phyloP scores from a whole-genome alignment of 208 protist genomes.

The Tritrichomonas foetus region DNA sequence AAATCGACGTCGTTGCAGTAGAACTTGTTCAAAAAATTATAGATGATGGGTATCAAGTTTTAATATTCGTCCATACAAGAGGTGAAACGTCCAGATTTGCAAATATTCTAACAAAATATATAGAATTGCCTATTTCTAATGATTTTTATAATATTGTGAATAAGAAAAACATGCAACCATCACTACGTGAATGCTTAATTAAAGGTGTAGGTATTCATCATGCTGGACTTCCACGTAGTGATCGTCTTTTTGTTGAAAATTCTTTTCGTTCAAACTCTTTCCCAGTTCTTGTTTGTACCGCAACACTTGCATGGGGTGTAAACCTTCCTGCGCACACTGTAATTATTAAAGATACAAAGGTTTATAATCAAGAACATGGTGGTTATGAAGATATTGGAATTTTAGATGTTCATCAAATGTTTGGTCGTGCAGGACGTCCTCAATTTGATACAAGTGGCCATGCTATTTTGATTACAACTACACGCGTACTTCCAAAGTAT shows the following conservation, averaged over 20 bases:
- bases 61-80: conserved; percentile 98
- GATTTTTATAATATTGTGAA: conserved; percentile 63
- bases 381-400: conserved; percentile 83
- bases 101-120: conserved; percentile 60
- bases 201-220: conserved; percentile 98
- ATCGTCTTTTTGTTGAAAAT: conserved; percentile 88
- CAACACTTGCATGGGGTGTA: conserved; percentile 99
- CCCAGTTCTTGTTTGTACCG: conserved; percentile 89
- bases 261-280: conserved; percentile 88
- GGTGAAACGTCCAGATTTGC: conserved; percentile 95
- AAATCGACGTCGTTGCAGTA: conserved; percentile 95
- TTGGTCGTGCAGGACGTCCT: conserved; percentile 93
- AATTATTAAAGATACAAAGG: conserved; percentile 98
- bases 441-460: conserved; percentile 83
- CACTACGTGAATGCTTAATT: conserved; percentile 76
- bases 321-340: conserved; percentile 99
- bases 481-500: conserved; percentile 92
- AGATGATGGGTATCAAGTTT: conserved; percentile 69
- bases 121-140: neutral
- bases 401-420: conserved; percentile 99
- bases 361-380: conserved; percentile 92
- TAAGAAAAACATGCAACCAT: conserved; percentile 60
- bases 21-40: conserved; percentile 73
- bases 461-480: conserved; percentile 82
- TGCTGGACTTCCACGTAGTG: conserved; percentile 86